Base-by-base conservation (phyloP, 2,329 filamentous ascomycete genomes). In the Apiospora koreana region DNA sequence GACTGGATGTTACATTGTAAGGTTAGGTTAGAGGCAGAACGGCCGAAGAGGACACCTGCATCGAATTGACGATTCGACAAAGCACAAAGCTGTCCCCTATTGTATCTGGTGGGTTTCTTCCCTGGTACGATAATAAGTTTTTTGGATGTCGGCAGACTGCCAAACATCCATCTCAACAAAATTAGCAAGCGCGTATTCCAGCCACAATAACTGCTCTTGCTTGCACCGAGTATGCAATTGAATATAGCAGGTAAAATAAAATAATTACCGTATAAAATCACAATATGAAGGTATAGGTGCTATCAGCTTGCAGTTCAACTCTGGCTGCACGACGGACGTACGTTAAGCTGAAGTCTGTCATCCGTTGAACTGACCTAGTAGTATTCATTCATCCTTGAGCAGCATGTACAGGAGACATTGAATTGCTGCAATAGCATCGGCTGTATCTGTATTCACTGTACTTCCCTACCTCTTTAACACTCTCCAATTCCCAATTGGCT, bases 31-130 rank as follows among this genome's bases (percentile, higher is more conserved):
- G 54, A n/a, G 54, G 9, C 9, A 62, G 54, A 38, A 38, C 54
- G 54, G 54, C 54, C 54, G 21, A 62, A 62, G 21, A 62, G 54
- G 54, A 62, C 54, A 62, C 54, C 54, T 62, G 54, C 54, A 38
- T 62, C 54, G 54, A 62, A 62, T 62, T 35, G 31, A 38, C 31
- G 35, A n/a, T n/a, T n/a, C 43, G 43, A 21, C 18, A 46, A 46
- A 18, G 43, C 9, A 46, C 28, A 38, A 38, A 62, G 31, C 28
- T 62, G 18, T 38, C 54, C 31, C 54, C 54, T 62, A 58, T 58
- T 31, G 50, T 16, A 58, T 21, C n/a, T n/a, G n/a, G 50, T 58
- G 50, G 50, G 25, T 58, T 58, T 2, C 28, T 58, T 16, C 25
- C 48, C 25, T 28, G 50, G 50, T 31, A 18, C 50, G 16, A 58